A percentile compares a stretch with the other conserved stretches of the same genome.
phyloP scores from a whole-genome alignment of 495 filamentous ascomycete genomes.

The Chaetomidium leptoderma region DNA sequence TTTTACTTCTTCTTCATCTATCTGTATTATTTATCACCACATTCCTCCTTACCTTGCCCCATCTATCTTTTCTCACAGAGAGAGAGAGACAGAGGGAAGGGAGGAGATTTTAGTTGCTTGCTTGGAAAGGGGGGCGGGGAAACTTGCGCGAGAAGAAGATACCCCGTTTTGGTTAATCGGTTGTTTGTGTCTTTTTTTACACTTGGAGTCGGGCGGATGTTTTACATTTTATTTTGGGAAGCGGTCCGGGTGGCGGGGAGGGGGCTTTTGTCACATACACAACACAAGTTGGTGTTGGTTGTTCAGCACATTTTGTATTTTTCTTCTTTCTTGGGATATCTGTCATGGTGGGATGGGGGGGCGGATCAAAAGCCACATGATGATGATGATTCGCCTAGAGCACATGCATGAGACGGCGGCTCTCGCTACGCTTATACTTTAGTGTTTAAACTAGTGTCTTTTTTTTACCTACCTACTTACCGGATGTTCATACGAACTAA shows the following conservation, averaged over 20 bases:
- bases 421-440: conserved; percentile 3
- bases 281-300: background rate
- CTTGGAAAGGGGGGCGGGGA: background rate
- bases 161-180: background rate
- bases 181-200: background rate
- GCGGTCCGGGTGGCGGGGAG: background rate
- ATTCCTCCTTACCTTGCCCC: no score
- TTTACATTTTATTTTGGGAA: background rate
- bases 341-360: conserved; percentile 5
- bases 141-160: conserved; percentile 1
- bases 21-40: no score
- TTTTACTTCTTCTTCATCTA: background rate
- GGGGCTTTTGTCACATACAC: background rate
- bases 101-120: no score
- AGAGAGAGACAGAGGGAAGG: background rate
- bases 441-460: conserved; percentile 14
- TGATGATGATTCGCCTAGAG: conserved; percentile 8
- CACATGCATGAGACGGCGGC: background rate
- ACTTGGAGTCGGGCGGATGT: conserved; percentile 6
- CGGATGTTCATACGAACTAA: background rate
- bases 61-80: no score
- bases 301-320: conserved; percentile 5
- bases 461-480: background rate
- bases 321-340: conserved; percentile 1
- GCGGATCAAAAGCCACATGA: background rate